Conservation (phyloP, 345 rosid genomes). For the Syzygium jambos region DNA sequence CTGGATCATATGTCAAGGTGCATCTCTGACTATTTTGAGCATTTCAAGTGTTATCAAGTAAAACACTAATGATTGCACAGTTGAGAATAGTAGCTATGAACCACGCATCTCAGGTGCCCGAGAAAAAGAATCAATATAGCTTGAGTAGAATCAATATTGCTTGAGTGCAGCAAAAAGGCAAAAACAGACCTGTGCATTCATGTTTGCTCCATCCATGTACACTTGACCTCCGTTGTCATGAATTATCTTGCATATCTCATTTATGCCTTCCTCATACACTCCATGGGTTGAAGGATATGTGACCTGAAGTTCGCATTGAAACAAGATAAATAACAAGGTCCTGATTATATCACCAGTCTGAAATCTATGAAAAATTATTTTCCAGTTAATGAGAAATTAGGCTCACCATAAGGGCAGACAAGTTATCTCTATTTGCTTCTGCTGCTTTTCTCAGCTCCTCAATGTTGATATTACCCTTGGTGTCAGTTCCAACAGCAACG, state of each 20-base stretch:
- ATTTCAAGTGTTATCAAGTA: neutral
- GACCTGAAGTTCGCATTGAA: conserved; percentile 33
- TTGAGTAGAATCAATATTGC: neutral
- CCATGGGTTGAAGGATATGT: conserved; percentile 99
- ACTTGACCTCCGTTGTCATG: conserved; percentile 98
- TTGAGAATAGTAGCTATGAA: neutral
- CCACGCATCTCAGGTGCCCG: neutral
- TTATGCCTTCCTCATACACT: conserved; percentile 93
- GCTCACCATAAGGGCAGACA: conserved; percentile 83
- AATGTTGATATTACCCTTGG: conserved; percentile 95
- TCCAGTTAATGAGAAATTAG: neutral
- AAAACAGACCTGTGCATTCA: conserved; percentile 90
- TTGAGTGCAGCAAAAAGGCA: neutral
- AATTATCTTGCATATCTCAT: conserved; percentile 88
- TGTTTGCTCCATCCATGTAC: conserved; percentile 99
- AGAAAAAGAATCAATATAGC: neutral
- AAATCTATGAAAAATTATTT: neutral
- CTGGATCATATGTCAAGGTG: neutral
- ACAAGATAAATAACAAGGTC: neutral
- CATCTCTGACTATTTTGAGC: neutral
- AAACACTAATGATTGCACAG: neutral
- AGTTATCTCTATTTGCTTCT: conserved; percentile 76
- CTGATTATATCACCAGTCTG: neutral
- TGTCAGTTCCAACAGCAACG: conserved; percentile 88
- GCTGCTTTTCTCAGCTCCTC: conserved; percentile 88